phyloP scores from a whole-genome alignment of 768 basidiomycete species.

The Russula abietina region DNA sequence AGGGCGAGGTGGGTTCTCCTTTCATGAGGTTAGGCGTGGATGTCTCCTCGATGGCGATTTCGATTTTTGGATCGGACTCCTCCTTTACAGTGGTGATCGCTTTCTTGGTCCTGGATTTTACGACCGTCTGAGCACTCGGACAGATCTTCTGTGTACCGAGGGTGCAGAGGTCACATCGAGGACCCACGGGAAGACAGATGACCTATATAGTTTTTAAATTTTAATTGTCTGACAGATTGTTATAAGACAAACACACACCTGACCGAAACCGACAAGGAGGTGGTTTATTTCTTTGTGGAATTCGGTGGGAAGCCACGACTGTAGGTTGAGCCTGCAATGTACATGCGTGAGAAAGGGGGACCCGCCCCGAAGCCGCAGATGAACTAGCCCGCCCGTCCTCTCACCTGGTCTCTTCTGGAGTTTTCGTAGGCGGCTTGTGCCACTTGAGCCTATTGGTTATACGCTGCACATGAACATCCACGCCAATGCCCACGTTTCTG shows the following conservation, averaged over 20 bases:
- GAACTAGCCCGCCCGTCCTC: background rate
- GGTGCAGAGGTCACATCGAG: constrained; percentile 59
- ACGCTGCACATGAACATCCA: constrained; percentile 93
- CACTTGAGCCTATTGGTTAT: constrained; percentile 92
- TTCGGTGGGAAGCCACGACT: constrained; percentile 78
- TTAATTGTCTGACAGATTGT: background rate
- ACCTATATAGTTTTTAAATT: constrained; percentile 36
- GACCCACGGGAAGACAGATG: constrained; percentile 59
- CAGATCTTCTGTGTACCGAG: constrained; percentile 53
- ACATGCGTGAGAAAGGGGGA: background rate
- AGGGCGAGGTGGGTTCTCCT: constrained; percentile 4
- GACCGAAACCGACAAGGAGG: constrained; percentile 78
- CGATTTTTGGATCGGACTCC: constrained; percentile 34
- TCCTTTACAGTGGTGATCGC: constrained; percentile 5
- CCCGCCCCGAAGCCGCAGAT: background rate
- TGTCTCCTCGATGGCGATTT: constrained; percentile 36
- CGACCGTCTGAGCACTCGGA: constrained; percentile 50
- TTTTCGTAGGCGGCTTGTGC: constrained; percentile 82
- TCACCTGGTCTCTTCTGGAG: constrained; percentile 83
- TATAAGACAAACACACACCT: constrained; percentile 48
- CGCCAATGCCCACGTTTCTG: constrained; percentile 87
- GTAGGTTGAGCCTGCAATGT: constrained; percentile 54
- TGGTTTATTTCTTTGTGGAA: constrained; percentile 73
- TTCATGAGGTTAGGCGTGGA: constrained; percentile 4
- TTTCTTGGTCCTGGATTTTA: constrained; percentile 25